Evolutionary conservation across 1,139 yeast genomes (phyloP).

Genomic region (Scheffersomyces insectosa): DNA sequence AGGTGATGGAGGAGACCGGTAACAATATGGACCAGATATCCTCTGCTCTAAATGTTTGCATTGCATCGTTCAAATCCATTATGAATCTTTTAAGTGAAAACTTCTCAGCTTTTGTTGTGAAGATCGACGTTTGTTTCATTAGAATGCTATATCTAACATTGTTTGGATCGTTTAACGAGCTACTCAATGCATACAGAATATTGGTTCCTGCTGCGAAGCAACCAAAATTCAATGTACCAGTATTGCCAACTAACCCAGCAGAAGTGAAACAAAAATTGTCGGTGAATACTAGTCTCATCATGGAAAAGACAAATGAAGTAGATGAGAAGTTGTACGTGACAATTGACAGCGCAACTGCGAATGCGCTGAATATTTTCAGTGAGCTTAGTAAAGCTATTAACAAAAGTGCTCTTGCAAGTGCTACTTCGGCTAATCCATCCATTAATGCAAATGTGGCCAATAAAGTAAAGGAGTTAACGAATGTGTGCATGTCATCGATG

Average conservation of each 20-base stretch:
- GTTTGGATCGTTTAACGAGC: slow-evolving; percentile 73
- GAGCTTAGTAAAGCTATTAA: slow-evolving; percentile 78
- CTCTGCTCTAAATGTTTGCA: slow-evolving; percentile 33
- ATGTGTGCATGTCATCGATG: slow-evolving; percentile 76
- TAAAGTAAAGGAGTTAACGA: slow-evolving; percentile 76
- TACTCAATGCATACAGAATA: slow-evolving; percentile 68
- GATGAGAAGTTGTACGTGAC: slow-evolving; percentile 78
- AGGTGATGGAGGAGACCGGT: slow-evolving; percentile 48
- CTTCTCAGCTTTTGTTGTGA: slow-evolving; percentile 48
- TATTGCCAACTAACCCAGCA: slow-evolving; percentile 1
- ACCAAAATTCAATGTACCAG: slow-evolving; percentile 12
- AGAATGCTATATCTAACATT: slow-evolving; percentile 72
- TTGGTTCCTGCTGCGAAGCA: slow-evolving; percentile 36
- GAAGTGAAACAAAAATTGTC: slow-evolving; percentile 28
- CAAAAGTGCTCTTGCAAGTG: slow-evolving; percentile 62
- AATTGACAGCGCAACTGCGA: slow-evolving; percentile 69
- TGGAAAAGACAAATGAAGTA: slow-evolving; percentile 48
- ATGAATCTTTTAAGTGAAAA: slow-evolving; percentile 50
- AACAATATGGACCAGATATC: slow-evolving; percentile 21
- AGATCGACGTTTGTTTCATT: slow-evolving; percentile 67
- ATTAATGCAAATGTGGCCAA: slow-evolving; percentile 50
- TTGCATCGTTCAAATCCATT: slow-evolving; percentile 52
- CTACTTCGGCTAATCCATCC: slow-evolving; percentile 18
- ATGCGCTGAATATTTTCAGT: slow-evolving; percentile 78
- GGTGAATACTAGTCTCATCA: slow-evolving; percentile 22